Percentiles rank a stretch among this genome's conserved stretches.
These are phyloP conservation scores for Aspergillus unguis DNA, from an alignment of 2,329 filamentous ascomycete species.

Conservation along the genomic window DNA sequence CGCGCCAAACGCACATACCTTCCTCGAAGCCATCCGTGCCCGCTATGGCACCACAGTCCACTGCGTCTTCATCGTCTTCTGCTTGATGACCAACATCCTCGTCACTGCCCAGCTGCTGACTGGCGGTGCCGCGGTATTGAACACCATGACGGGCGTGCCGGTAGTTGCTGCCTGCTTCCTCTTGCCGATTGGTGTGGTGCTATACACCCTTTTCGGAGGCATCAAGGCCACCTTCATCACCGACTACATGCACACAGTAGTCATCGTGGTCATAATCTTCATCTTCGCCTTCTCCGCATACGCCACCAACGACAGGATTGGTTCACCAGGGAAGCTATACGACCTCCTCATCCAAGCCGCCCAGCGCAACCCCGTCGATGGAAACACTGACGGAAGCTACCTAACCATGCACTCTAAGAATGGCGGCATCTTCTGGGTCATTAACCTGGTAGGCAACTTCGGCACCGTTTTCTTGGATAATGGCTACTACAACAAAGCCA, in stretches of 20 bases:
- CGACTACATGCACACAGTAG: slow-evolving; percentile 80
- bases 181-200: slow-evolving; percentile 72
- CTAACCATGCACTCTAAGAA: slow-evolving; percentile 80
- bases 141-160: slow-evolving; percentile 67
- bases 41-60: slow-evolving; percentile 73
- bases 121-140: slow-evolving; percentile 73
- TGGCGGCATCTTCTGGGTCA: slow-evolving; percentile 85
- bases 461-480: slow-evolving; percentile 80
- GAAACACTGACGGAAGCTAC: slow-evolving; percentile 78
- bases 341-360: slow-evolving; percentile 71
- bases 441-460: slow-evolving; percentile 68
- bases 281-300: slow-evolving; percentile 81
- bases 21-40: slow-evolving; percentile 77
- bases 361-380: slow-evolving; percentile 67
- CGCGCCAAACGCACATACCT: slow-evolving; percentile 81
- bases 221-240: slow-evolving; percentile 87
- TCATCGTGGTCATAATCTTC: slow-evolving; percentile 72
- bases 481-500: slow-evolving; percentile 88
- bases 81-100: slow-evolving; percentile 77
- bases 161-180: slow-evolving; percentile 82
- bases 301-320: slow-evolving; percentile 67
- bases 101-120: slow-evolving; percentile 88
- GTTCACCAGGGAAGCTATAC: slow-evolving; percentile 73
- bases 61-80: slow-evolving; percentile 76
- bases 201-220: slow-evolving; percentile 72